Conservation (phyloP, 2,329 filamentous ascomycete species). For the Penicillium paneum region DNA sequence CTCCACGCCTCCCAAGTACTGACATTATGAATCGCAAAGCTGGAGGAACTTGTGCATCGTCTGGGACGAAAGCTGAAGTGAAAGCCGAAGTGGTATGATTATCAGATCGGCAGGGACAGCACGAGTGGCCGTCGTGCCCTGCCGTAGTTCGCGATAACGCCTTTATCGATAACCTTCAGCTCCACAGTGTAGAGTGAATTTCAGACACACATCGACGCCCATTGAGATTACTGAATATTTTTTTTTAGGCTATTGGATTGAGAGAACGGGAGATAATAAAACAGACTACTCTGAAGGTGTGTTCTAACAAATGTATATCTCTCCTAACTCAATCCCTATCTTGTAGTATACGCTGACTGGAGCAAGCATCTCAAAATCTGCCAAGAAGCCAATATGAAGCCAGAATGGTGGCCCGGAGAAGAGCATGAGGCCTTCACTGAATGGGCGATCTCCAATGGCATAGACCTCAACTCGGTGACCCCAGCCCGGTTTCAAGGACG, state of each 20-base stretch:
- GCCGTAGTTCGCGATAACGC: conserved; percentile 11
- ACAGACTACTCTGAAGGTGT: background rate
- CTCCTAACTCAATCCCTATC: background rate
- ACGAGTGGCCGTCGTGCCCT: background rate
- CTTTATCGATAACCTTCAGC: conserved; percentile 15
- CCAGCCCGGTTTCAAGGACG: conserved; percentile 66
- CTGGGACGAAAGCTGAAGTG: background rate
- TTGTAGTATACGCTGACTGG: conserved; percentile 1
- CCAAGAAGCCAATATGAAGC: conserved; percentile 21
- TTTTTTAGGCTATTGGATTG: background rate
- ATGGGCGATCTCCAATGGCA: conserved; percentile 66
- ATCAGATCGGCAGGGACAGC: conserved; percentile 11
- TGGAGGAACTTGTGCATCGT: conserved; percentile 11
- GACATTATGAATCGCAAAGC: conserved; percentile 27
- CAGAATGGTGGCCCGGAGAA: conserved; percentile 34
- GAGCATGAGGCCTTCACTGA: conserved; percentile 55
- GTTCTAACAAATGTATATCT: background rate
- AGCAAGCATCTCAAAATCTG: background rate
- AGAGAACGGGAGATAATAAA: too few relatives aligned
- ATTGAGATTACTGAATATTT: background rate
- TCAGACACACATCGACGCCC: background rate
- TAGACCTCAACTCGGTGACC: conserved; percentile 64
- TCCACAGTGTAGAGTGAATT: conserved; percentile 7
- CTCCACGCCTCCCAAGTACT: conserved; percentile 22
- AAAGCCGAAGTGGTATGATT: conserved; percentile 20